Conservation (phyloP, 306 rosid species). For the Dicorynia guianensis region DNA sequence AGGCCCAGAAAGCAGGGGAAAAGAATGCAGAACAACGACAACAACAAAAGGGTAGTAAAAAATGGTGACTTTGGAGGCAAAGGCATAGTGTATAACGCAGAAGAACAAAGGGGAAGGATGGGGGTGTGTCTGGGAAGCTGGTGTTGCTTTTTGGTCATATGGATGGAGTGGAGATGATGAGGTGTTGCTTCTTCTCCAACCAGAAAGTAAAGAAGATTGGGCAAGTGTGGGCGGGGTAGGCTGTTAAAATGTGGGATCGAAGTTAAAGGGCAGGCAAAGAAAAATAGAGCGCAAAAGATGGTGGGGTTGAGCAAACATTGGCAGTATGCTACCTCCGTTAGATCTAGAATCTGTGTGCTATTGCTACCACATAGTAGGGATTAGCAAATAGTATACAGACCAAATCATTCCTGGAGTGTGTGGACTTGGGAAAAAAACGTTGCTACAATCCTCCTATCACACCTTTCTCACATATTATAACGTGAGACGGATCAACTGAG, state of each 20-base stretch:
- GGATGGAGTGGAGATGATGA: constrained; percentile 14
- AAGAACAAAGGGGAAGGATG: neutral
- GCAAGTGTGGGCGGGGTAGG: constrained; percentile 19
- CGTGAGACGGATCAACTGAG: too few relatives aligned
- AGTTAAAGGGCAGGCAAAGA: constrained; percentile 24
- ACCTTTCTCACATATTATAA: too few relatives aligned
- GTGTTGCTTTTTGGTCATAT: neutral
- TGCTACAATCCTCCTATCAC: too few relatives aligned
- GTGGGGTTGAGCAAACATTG: constrained; percentile 50
- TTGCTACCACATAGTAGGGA: constrained; percentile 21
- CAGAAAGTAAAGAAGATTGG: constrained; percentile 29
- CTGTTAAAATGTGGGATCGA: constrained; percentile 13
- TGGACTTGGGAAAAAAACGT: neutral
- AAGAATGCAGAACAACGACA: constrained; percentile 36
- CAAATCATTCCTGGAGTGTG: constrained; percentile 44
- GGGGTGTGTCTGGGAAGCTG: neutral
- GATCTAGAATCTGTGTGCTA: constrained; percentile 21
- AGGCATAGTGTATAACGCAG: constrained; percentile 43
- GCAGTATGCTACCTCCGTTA: constrained; percentile 43
- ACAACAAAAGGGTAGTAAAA: constrained; percentile 30
- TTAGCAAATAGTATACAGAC: constrained; percentile 41
- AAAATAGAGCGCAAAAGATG: neutral
- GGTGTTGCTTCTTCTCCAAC: constrained; percentile 20
- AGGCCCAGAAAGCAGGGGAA: constrained; percentile 44
- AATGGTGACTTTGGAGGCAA: constrained; percentile 45